phyloP scores from a whole-genome alignment of 192 early-diverging fungal genomes.

The Podila minutissima region DNA sequence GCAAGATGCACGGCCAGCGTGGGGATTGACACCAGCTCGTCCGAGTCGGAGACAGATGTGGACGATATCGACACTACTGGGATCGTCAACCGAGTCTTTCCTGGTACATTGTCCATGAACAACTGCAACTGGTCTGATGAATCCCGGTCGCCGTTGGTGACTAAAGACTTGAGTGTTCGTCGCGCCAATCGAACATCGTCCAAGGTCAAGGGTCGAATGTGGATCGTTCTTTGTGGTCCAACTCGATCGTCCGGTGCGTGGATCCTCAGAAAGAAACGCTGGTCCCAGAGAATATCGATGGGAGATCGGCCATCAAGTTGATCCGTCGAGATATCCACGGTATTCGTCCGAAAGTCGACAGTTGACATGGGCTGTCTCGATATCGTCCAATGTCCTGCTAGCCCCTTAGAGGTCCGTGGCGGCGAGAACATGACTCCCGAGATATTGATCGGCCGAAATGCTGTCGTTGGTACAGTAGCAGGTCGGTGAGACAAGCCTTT shows the following conservation, averaged over 20 bases:
- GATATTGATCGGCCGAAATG: conserved; percentile 1
- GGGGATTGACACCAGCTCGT: conserved; percentile 17
- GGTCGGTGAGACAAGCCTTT: neutral
- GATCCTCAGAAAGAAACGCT: conserved; percentile 32
- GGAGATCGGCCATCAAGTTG: neutral
- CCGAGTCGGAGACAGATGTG: too few relatives aligned
- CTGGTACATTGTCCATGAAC: conserved; percentile 18
- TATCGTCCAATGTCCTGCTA: conserved; percentile 21
- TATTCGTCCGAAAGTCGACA: conserved; percentile 4
- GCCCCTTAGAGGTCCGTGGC: conserved; percentile 29
- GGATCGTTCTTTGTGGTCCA: neutral
- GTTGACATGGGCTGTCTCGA: conserved; percentile 31
- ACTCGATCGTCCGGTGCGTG: neutral
- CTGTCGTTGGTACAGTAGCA: neutral
- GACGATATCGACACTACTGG: conserved; percentile 6
- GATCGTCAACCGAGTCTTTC: conserved; percentile 17
- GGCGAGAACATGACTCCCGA: conserved; percentile 41
- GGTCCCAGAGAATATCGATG: conserved; percentile 33
- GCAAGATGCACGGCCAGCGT: conserved; percentile 16
- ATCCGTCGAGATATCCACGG: neutral
- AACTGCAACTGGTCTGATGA: neutral
- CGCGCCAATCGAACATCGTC: neutral
- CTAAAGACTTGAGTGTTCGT: neutral
- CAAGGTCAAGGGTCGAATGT: conserved; percentile 8
- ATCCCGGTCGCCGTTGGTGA: neutral